These are phyloP conservation scores for Paramecium biaurelia DNA, from an alignment of 73 alveolate genomes.

Conservation along the genomic window DNA sequence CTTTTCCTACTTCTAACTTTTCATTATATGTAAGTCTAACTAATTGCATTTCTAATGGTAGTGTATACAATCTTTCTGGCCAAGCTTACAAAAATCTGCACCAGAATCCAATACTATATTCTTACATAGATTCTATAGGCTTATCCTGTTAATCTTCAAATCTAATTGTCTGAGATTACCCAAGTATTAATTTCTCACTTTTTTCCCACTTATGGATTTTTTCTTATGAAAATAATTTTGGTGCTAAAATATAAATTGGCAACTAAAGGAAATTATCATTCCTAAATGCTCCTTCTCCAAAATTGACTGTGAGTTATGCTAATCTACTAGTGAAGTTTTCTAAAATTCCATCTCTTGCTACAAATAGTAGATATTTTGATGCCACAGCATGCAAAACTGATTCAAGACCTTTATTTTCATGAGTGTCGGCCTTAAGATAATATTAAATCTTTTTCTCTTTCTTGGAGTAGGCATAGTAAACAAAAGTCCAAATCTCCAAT, in stretches of 20 bases:
- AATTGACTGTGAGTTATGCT: neutral
- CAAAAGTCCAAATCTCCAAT: constrained; percentile 27
- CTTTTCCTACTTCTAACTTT: neutral
- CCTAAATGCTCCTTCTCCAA: neutral
- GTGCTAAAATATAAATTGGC: neutral
- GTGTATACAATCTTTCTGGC: neutral
- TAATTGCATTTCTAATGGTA: neutral
- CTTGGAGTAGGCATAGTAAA: constrained; percentile 16
- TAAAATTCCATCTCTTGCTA: neutral
- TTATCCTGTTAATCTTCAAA: neutral
- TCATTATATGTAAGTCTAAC: neutral
- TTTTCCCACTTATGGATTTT: neutral
- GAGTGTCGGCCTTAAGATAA: neutral
- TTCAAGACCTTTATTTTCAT: constrained; percentile 15
- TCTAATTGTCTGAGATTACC: neutral
- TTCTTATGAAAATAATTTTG: neutral
- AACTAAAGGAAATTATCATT: constrained; percentile 25
- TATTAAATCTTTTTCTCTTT: neutral
- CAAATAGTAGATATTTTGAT: neutral
- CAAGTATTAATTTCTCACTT: neutral
- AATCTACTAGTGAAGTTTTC: neutral
- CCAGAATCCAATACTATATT: constrained; percentile 34
- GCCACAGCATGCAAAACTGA: constrained; percentile 27
- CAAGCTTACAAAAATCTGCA: neutral
- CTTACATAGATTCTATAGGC: neutral